phyloP scores from a whole-genome alignment of 2,329 filamentous ascomycete genomes.

The Paracamarosporium sp. region DNA sequence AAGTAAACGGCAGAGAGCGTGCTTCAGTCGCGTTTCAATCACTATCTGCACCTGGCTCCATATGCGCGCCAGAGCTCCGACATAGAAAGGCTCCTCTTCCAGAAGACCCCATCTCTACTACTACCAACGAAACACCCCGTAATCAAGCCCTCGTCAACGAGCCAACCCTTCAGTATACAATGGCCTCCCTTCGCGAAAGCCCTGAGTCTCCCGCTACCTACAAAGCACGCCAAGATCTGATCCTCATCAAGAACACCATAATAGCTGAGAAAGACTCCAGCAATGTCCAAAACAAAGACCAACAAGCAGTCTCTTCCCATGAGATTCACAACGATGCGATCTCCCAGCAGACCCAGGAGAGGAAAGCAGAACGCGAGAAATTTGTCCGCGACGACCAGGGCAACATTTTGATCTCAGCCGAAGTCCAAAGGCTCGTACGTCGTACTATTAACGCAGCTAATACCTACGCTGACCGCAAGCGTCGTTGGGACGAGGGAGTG shows the following conservation, averaged over 20 bases:
- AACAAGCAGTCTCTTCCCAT: not conserved
- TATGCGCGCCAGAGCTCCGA: too few species aligned
- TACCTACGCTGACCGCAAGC: not conserved
- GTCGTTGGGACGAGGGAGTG: not conserved
- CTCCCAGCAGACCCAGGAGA: not conserved
- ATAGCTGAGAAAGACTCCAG: not conserved
- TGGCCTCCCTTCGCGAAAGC: too few species aligned
- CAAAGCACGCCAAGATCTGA: not conserved
- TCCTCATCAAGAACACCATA: not conserved
- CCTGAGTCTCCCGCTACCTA: not conserved
- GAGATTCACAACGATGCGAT: not conserved
- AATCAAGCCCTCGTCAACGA: too few species aligned
- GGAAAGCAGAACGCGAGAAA: not conserved
- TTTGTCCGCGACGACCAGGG: not conserved
- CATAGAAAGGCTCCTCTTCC: too few species aligned
- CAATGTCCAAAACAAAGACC: not conserved
- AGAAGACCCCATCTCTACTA: too few species aligned
- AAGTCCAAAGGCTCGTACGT: not conserved
- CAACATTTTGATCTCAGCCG: not conserved
- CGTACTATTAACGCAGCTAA: not conserved
- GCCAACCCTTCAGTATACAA: not conserved
- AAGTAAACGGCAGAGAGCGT: too few species aligned
- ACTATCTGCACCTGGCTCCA: too few species aligned
- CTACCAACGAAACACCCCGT: too few species aligned
- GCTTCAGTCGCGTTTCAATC: too few species aligned